Evolutionary conservation across 345 rosid genomes (phyloP), one percentile per base, ranked within the genome.

Genomic region (Dimocarpus longan): DNA sequence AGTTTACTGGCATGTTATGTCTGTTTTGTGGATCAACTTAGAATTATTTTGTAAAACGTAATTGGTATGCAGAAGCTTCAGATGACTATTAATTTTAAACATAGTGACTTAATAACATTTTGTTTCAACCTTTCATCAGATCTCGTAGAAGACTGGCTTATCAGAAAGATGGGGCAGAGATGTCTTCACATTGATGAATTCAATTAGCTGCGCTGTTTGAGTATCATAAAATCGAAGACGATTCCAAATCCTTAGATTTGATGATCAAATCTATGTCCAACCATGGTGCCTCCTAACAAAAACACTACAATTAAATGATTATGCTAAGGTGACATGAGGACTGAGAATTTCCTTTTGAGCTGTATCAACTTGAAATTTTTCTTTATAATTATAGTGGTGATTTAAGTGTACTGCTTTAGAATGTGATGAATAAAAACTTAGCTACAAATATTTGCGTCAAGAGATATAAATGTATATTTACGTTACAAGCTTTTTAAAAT

Each of bases 121-220:
- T 16, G 4, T 71, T 73, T 28, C 13, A 42, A 40, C 54, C 44
- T 60, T 46, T 46, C 71, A 48, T 15, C 71, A 10, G 39, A 26
- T 75, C n/a, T 43, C 22, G 59, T 24, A 15, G 68, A 60, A 24
- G 77, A 43, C 68, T 21, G 18, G 32, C 71, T 28, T 44, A 75
- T 46, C 44, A 32, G 40, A 39, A 32, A 10, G 40, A 76, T 37
- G 72, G 54, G 48, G 66, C 66, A 37, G 42, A 68, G 24, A 8
- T 44, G 12, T 76, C 72, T 16, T 76, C 18, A 21, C 22, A 66
- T 32, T 48, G 59, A 16, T 64, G 7, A 40, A 66, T 10, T 39
- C 67, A 73, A 48, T 66, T 28, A 75, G 43, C 28, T 18, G 26
- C 54, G 5, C 6, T n/a, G 13, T 37, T 66, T 50, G 28, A 32